Evolutionary conservation across 2,329 filamentous ascomycete species (phyloP).

Genomic region (Aureobasidium sp.): DNA sequence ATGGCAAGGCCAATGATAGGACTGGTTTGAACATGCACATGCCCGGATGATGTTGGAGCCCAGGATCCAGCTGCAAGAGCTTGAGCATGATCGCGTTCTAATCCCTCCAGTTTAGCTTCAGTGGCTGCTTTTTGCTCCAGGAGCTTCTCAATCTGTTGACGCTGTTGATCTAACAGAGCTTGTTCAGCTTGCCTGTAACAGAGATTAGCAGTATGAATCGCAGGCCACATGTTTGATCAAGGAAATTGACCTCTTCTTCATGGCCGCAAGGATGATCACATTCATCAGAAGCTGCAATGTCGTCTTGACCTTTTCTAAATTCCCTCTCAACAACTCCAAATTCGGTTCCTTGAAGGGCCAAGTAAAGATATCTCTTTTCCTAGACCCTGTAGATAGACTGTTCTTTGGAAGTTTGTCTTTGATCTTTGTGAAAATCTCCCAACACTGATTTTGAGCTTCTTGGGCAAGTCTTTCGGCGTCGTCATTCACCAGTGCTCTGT

Average conservation of each 20-base stretch:
- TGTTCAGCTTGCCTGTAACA: too few species aligned
- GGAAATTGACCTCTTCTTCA: neutral
- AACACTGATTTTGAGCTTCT: neutral
- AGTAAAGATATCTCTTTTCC: neutral
- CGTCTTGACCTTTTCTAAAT: slow-evolving; percentile 4
- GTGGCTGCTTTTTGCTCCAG: too few species aligned
- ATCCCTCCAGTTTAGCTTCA: too few species aligned
- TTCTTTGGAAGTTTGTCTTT: neutral
- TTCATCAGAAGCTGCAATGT: neutral
- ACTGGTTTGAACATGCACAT: too few species aligned
- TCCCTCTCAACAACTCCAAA: neutral
- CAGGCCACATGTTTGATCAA: too few species aligned
- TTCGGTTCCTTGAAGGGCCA: neutral
- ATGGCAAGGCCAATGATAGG: too few species aligned
- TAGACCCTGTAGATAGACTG: neutral
- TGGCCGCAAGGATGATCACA: neutral
- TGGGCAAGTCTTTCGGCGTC: neutral
- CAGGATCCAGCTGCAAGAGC: too few species aligned
- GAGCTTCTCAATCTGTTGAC: too few species aligned
- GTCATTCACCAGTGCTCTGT: neutral
- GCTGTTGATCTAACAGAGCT: too few species aligned
- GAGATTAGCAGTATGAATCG: too few species aligned
- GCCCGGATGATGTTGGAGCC: too few species aligned
- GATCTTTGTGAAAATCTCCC: neutral
- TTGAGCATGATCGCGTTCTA: too few species aligned